Conservation (phyloP, 2,329 filamentous ascomycete species). For the Cladosporium cucumerinum region DNA sequence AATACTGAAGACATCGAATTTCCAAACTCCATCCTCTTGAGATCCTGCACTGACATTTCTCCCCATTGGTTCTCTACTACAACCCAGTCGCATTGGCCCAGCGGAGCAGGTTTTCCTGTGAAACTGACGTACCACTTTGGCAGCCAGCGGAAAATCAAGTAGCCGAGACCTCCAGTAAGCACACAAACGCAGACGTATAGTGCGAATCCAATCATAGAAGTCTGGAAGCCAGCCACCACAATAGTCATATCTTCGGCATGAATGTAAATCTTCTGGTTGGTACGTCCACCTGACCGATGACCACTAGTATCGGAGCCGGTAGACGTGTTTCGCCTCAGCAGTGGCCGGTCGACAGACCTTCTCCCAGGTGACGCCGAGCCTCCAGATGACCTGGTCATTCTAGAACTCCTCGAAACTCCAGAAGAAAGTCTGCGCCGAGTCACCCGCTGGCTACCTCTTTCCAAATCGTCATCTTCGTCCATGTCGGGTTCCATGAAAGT, state of each 20-base stretch:
- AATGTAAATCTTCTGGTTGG: constrained; percentile 90
- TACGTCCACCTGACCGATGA: constrained; percentile 58
- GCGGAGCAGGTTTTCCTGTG: constrained; percentile 63
- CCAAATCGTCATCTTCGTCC: constrained; percentile 27
- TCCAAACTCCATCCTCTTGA: constrained; percentile 59
- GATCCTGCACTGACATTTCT: constrained; percentile 74
- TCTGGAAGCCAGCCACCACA: constrained; percentile 86
- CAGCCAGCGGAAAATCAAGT: constrained; percentile 83
- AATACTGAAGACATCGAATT: constrained; percentile 67
- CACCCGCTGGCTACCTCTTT: constrained; percentile 22
- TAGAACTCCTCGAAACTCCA: constrained; percentile 33
- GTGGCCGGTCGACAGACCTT: constrained; percentile 53
- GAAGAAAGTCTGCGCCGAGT: constrained; percentile 62
- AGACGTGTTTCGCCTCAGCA: constrained; percentile 71
- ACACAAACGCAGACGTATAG: constrained; percentile 69
- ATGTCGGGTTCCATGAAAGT: constrained; percentile 34
- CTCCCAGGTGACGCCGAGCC: constrained; percentile 18
- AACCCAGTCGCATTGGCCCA: constrained; percentile 81
- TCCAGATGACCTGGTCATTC: constrained; percentile 20
- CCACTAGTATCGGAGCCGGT: constrained; percentile 65
- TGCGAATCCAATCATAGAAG: constrained; percentile 65
- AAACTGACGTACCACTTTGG: constrained; percentile 80
- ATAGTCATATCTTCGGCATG: constrained; percentile 90
- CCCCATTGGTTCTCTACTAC: constrained; percentile 98
- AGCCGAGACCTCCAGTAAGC: constrained; percentile 71